These are phyloP conservation scores for Crucibulum laeve DNA, from an alignment of 768 basidiomycete genomes.

Conservation along the genomic window DNA sequence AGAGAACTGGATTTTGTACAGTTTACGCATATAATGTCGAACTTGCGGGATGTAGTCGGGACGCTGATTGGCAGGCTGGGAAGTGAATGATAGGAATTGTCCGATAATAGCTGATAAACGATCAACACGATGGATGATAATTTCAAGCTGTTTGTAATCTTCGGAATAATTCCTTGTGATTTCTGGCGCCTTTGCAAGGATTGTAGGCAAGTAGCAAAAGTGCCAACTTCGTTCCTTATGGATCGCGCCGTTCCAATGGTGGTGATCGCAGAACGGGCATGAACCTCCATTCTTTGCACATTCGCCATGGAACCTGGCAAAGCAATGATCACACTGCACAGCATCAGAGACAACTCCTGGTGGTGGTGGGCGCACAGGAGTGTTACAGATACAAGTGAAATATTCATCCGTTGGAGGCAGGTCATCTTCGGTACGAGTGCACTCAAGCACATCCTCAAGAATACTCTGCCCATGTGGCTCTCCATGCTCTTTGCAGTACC, in stretches of 20 bases:
- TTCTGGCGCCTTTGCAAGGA: conserved; percentile 71
- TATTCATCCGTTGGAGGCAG: conserved; percentile 76
- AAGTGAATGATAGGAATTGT: conserved; percentile 73
- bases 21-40: conserved; percentile 86
- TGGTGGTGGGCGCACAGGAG: conserved; percentile 75
- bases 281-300: conserved; percentile 88
- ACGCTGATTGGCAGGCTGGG: conserved; percentile 67
- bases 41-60: conserved; percentile 77
- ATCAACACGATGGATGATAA: conserved; percentile 76
- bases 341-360: conserved; percentile 74
- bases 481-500: conserved; percentile 70
- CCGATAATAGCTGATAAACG: conserved; percentile 72
- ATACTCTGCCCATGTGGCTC: conserved; percentile 60
- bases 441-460: conserved; percentile 70
- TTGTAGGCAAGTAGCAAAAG: conserved; percentile 72
- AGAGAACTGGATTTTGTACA: conserved; percentile 87
- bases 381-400: conserved; percentile 79
- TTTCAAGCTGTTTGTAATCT: conserved; percentile 76
- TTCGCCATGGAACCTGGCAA: conserved; percentile 79
- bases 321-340: conserved; percentile 88
- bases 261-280: conserved; percentile 88
- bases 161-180: conserved; percentile 75
- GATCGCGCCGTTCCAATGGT: conserved; percentile 87
- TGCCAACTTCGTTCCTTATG: conserved; percentile 82
- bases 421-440: conserved; percentile 76